Evolutionary conservation across 306 rosid species (phyloP).

Genomic region (Medicago truncatula): DNA sequence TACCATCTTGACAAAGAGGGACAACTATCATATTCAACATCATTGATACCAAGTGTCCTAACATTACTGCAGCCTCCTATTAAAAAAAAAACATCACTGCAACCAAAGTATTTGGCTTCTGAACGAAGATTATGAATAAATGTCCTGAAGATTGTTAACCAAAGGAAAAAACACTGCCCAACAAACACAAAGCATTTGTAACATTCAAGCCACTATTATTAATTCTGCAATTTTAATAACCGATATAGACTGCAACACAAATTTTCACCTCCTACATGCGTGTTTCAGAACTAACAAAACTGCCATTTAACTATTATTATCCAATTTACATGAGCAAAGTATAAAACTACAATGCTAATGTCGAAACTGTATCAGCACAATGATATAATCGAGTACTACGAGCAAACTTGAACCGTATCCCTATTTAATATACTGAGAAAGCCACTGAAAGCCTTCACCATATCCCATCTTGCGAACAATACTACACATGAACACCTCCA

Average conservation of each 20-base stretch:
- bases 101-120: background rate
- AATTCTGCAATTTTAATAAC: slow-evolving; percentile 39
- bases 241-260: slow-evolving; percentile 41
- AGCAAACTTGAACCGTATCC: slow-evolving; percentile 27
- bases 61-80: background rate
- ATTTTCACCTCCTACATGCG: background rate
- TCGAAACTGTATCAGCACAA: slow-evolving; percentile 32
- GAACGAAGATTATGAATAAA: background rate
- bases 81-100: background rate
- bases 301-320: slow-evolving; percentile 38
- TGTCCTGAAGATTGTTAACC: background rate
- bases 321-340: slow-evolving; percentile 54
- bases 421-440: slow-evolving; percentile 85
- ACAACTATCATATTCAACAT: background rate
- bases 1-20: background rate
- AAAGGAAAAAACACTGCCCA: slow-evolving; percentile 1
- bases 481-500: slow-evolving; percentile 93
- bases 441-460: slow-evolving; percentile 87
- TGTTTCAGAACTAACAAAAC: slow-evolving; percentile 43
- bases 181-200: slow-evolving; percentile 7
- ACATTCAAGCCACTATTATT: slow-evolving; percentile 41
- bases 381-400: slow-evolving; percentile 26
- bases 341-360: slow-evolving; percentile 37
- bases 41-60: too few relatives aligned
- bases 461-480: slow-evolving; percentile 92